Evolutionary conservation across 495 filamentous ascomycete species (phyloP), one percentile per base, ranked within the genome.

Genomic region (Aspergillus leporis): DNA sequence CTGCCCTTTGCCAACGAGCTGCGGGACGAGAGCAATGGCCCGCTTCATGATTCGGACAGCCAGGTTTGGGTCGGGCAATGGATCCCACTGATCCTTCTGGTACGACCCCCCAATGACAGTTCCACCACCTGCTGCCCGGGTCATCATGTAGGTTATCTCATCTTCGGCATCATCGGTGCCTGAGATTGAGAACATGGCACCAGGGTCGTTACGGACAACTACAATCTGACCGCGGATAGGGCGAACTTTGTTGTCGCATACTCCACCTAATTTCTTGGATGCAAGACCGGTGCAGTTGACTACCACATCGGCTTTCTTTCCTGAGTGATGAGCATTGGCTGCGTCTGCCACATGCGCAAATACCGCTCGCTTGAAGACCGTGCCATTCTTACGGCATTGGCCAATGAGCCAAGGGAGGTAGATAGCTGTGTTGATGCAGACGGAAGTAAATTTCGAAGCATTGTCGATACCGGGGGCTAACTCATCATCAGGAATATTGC

Each of bases 11-110:
- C 78, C 79, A 1, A 89, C 87, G 56, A 98, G 77, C 51, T 81
- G 76, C 2, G 94, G 94, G 62, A 86, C 87, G 34, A 88, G 64
- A 38, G 85, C 83, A 25, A 97, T 78, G 5, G 83, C 85, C 5
- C 94, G 79, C 74, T 88, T 90, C 95, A 98, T 97, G 61, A 98
- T 97, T 8, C 93, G 79, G 51, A 83, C 74, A 0, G 94, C 92
- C 8, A 89, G 74, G 66, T 93, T 94, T 4, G 86, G 85, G 68
- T 98, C 94, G 0, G 88, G 83, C 59, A 90, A 80, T 16, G 84
- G 77, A 57, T 97, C 92, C 92, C 91, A 97, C 56, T 85, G 87
- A 16, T 87, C 79, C 69, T 87, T 88, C 74, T 90, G 86, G 66
- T 97, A 92, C 23, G 86, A 95, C 0, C 94, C 94, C 6, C 94